phyloP scores from a whole-genome alignment of 352 stramenopile species.

The Globisporangium yorkense region DNA sequence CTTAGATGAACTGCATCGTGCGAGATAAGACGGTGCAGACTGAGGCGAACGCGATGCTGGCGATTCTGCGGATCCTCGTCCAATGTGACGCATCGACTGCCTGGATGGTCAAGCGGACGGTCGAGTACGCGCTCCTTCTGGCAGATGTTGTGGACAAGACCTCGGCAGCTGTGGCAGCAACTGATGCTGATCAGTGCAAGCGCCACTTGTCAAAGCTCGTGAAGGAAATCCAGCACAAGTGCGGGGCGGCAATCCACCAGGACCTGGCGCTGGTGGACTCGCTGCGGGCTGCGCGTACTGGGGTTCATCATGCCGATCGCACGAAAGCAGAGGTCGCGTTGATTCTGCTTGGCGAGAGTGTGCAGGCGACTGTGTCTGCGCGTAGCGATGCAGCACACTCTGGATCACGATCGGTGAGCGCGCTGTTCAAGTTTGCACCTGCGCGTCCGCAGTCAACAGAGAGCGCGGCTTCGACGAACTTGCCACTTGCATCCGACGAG shows the following conservation, averaged over 20 bases:
- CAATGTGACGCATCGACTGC: conserved; percentile 27
- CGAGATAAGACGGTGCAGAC: conserved; percentile 5
- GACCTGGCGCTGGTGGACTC: conserved; percentile 24
- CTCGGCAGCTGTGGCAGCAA: not conserved
- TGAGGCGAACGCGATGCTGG: conserved; percentile 5
- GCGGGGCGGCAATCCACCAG: conserved; percentile 19
- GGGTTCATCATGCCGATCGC: not conserved
- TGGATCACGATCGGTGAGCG: conserved; percentile 5
- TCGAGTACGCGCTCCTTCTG: conserved; percentile 23
- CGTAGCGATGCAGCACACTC: not conserved
- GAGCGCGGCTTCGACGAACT: not conserved
- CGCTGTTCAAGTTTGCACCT: not conserved
- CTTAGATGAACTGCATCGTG: conserved; percentile 24
- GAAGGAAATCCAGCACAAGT: conserved; percentile 30
- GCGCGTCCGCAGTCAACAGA: not conserved
- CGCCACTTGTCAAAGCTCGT: not conserved
- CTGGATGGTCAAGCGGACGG: conserved; percentile 24
- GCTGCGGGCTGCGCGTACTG: conserved; percentile 1
- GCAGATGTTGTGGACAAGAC: conserved; percentile 1
- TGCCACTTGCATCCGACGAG: not conserved
- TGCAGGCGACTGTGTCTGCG: not conserved
- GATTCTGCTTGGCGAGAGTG: conserved; percentile 1
- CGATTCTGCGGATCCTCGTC: conserved; percentile 20
- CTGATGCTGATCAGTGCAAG: not conserved
- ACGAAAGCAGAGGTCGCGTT: conserved; percentile 2